A percentile compares a stretch with the other conserved stretches of the same genome.
These are phyloP conservation scores for Penicillium aurantiogriseum DNA, from an alignment of 2,329 filamentous ascomycete genomes.

Conservation along the genomic window DNA sequence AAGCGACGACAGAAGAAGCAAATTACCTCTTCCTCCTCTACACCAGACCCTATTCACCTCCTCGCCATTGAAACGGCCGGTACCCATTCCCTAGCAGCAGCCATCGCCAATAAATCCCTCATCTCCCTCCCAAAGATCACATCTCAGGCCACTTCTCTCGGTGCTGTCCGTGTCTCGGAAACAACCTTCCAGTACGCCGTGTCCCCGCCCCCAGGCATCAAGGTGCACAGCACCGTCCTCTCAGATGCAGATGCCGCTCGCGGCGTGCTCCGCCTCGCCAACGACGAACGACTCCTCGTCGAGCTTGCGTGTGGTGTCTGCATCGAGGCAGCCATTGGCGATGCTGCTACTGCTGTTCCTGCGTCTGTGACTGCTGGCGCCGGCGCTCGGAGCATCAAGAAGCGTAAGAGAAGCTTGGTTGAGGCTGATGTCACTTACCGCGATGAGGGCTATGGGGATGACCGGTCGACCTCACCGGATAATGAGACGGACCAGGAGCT, in stretches of 20 bases:
- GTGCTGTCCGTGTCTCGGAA: slow-evolving; percentile 68
- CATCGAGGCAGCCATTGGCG: slow-evolving; percentile 53
- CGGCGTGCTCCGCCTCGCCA: slow-evolving; percentile 72
- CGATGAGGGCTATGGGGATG: slow-evolving; percentile 39
- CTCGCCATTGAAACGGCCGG: slow-evolving; percentile 75
- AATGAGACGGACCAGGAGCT: slow-evolving; percentile 26
- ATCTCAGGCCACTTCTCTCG: slow-evolving; percentile 71
- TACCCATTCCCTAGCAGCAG: slow-evolving; percentile 66
- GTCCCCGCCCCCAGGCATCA: slow-evolving; percentile 44
- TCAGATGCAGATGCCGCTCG: slow-evolving; percentile 75
- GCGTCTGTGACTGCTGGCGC: slow-evolving; percentile 7
- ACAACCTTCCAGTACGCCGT: slow-evolving; percentile 65
- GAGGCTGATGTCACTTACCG: slow-evolving; percentile 14
- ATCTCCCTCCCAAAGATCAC: slow-evolving; percentile 70
- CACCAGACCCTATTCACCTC: slow-evolving; percentile 49
- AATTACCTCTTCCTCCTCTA: slow-evolving; percentile 10
- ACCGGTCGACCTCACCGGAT: slow-evolving; percentile 31
- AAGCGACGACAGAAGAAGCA: slow-evolving; percentile 41
- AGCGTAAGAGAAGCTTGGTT: slow-evolving; percentile 28
- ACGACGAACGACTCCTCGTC: slow-evolving; percentile 78
- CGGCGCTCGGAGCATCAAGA: slow-evolving; percentile 23
- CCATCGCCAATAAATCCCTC: slow-evolving; percentile 54
- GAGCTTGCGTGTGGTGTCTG: slow-evolving; percentile 84
- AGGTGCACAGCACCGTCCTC: slow-evolving; percentile 62
- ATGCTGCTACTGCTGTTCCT: slow-evolving; percentile 20